Evolutionary conservation across 768 basidiomycete genomes (phyloP).

Genomic region (Gelatoporia subvermispora): DNA sequence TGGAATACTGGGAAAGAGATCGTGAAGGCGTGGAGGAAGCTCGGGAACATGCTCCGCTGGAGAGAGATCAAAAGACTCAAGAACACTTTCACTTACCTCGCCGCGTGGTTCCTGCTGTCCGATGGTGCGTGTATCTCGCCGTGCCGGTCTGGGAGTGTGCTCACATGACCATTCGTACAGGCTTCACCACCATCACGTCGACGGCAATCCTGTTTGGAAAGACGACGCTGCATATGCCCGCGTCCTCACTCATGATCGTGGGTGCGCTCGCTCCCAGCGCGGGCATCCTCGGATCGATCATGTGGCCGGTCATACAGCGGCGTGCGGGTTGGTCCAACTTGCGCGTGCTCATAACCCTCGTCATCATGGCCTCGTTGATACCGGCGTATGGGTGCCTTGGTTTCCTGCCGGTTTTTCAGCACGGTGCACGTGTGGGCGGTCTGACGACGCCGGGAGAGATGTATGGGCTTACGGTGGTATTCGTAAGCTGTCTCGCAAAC

Average conservation of each 20-base stretch:
- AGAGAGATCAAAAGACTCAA: slow-evolving; percentile 66
- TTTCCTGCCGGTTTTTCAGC: slow-evolving; percentile 53
- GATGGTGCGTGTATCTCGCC: slow-evolving; percentile 55
- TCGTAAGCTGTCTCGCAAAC: slow-evolving; percentile 43
- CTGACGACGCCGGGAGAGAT: slow-evolving; percentile 80
- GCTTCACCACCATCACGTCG: slow-evolving; percentile 88
- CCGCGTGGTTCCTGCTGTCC: slow-evolving; percentile 91
- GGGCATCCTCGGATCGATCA: slow-evolving; percentile 82
- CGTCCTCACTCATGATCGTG: slow-evolving; percentile 74
- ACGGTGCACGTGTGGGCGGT: slow-evolving; percentile 54
- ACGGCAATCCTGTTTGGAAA: slow-evolving; percentile 92
- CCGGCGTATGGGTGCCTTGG: slow-evolving; percentile 83
- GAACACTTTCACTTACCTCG: slow-evolving; percentile 85
- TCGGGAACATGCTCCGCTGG: slow-evolving; percentile 72
- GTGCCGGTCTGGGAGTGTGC: no score
- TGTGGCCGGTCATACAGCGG: slow-evolving; percentile 73
- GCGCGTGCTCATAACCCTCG: slow-evolving; percentile 58
- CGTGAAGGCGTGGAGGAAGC: slow-evolving; percentile 64
- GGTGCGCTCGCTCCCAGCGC: slow-evolving; percentile 72
- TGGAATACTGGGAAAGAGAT: slow-evolving; percentile 55
- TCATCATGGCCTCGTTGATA: slow-evolving; percentile 60
- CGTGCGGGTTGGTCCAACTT: slow-evolving; percentile 62
- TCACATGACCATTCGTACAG: slow-evolving; percentile 29
- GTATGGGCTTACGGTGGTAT: slow-evolving; percentile 78
- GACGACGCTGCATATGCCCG: slow-evolving; percentile 75